Base-by-base conservation (phyloP, 169 alveolate species). In the Eimeria zaria region DNA sequence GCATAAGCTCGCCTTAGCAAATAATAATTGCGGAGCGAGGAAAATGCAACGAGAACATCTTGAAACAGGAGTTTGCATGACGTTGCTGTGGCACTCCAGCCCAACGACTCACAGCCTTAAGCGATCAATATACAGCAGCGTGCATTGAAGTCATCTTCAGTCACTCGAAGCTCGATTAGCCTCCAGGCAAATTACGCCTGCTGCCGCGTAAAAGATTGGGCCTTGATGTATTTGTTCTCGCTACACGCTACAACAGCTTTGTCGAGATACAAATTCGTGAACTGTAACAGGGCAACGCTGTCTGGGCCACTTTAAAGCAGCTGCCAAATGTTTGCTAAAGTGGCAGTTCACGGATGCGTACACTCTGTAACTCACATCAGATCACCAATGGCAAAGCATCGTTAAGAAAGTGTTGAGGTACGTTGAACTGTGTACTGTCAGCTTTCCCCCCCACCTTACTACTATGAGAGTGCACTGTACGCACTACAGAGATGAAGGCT, bases 21-120 rank as follows among this genome's bases (percentile, higher is more conserved):
- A 30, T 30, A n/a, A 2, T 7, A 8, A 44, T 67, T 41, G 76
- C 46, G 1, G 9, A 11, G 30, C 46, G 44, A 30, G 30, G 22
- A 44, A 67, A 12, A 27, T 30, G 76, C 46, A 67, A 8, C 76
- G 39, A 67, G 8, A 20, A 20, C 11, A 53, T 14, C 60, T 20
- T 53, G 16, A 53, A 7, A 20, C 60, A 53, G 60, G 14, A 53
- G 60, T 20, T 53, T 20, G 60, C 39, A 67, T 67, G 39, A 20
- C 76, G 16, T 67, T 67, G 76, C 76, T n/a, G 1, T 67, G 46
- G 24, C 44, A 67, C 46, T 9, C 22, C 24, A 44, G 1, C 44
- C 76, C 22, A 67, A 67, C 76, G 76, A 62, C 71, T 5, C 76
- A 67, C 76, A n/a, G 46, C 76, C 76, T 67, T 67, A 67, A 67